Percentiles rank a stretch among this genome's conserved stretches.
Conservation (phyloP, 169 alveolate species). For the Babesia caballi region DNA sequence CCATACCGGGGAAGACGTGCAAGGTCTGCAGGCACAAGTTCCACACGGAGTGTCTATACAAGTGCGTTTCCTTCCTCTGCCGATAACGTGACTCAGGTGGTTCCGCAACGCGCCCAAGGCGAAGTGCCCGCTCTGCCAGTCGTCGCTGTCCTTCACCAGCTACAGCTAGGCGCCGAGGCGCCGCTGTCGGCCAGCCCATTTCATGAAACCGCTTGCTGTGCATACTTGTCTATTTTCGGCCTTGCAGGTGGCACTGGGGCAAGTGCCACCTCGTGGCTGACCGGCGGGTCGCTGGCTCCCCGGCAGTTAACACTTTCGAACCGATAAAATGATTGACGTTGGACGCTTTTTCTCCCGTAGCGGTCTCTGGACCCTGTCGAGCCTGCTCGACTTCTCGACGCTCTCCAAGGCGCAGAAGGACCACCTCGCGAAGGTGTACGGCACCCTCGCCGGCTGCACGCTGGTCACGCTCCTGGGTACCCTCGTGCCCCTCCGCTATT, state of each 20-base stretch:
- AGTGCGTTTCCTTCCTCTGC: neutral
- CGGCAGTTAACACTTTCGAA: neutral
- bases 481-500: neutral
- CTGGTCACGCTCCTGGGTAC: slow-evolving; percentile 21
- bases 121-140: slow-evolving; percentile 63
- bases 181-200: no score
- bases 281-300: neutral
- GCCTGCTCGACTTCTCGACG: slow-evolving; percentile 44
- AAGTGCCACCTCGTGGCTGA: neutral
- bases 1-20: slow-evolving; percentile 52
- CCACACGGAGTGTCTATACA: slow-evolving; percentile 58
- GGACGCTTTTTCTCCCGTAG: neutral
- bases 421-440: slow-evolving; percentile 51
- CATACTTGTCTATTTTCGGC: neutral
- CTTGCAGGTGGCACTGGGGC: neutral
- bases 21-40: slow-evolving; percentile 63
- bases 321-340: slow-evolving; percentile 33
- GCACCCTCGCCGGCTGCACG: slow-evolving; percentile 28
- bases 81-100: slow-evolving; percentile 32
- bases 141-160: slow-evolving; percentile 30
- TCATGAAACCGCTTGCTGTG: neutral
- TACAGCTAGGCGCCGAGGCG: neutral
- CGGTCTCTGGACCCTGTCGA: slow-evolving; percentile 3
- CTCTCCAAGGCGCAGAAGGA: slow-evolving; percentile 33
- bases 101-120: slow-evolving; percentile 63